Evolutionary conservation across 2,329 filamentous ascomycete genomes (phyloP).

Genomic region (Aspergillus costaricaensis): DNA sequence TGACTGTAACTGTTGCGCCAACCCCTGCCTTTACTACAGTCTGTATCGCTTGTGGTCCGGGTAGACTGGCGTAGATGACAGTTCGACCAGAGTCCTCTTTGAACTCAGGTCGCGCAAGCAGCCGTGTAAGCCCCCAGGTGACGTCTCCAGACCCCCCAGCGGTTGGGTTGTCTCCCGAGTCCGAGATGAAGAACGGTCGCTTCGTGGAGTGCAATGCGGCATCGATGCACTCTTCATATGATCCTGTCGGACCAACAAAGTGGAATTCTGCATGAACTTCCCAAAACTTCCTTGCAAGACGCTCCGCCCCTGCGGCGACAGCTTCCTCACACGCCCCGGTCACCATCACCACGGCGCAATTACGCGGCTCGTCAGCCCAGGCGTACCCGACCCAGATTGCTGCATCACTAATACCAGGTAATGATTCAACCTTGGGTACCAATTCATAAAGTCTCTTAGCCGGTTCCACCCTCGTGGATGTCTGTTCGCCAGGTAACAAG

Average conservation of each 20-base stretch:
- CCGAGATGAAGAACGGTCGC: conserved; percentile 57
- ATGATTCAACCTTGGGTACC: conserved; percentile 47
- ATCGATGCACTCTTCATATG: conserved; percentile 52
- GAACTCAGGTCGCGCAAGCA: conserved; percentile 52
- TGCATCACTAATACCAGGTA: conserved; percentile 51
- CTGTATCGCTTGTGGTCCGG: conserved; percentile 49
- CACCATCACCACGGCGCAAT: conserved; percentile 53
- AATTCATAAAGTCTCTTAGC: conserved; percentile 54
- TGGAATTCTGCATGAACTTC: conserved; percentile 48
- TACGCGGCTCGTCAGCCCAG: conserved; percentile 58
- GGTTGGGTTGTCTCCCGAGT: conserved; percentile 59
- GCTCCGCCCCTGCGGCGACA: conserved; percentile 46
- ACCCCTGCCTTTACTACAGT: conserved; percentile 49
- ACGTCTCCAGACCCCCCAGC: conserved; percentile 58
- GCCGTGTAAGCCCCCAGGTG: conserved; percentile 52
- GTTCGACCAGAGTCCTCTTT: conserved; percentile 37
- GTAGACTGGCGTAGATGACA: conserved; percentile 58
- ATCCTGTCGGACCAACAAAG: conserved; percentile 56
- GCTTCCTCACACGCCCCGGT: conserved; percentile 53
- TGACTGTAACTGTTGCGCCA: conserved; percentile 53
- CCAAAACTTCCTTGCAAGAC: conserved; percentile 53
- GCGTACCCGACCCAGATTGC: conserved; percentile 60
- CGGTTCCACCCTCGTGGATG: conserved; percentile 56
- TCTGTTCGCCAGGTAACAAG: conserved; percentile 57
- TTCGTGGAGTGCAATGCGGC: conserved; percentile 43